Percentiles rank a stretch among this genome's conserved stretches.
Conservation (phyloP, 495 filamentous ascomycete species). For the Penicilliopsis zonata region DNA sequence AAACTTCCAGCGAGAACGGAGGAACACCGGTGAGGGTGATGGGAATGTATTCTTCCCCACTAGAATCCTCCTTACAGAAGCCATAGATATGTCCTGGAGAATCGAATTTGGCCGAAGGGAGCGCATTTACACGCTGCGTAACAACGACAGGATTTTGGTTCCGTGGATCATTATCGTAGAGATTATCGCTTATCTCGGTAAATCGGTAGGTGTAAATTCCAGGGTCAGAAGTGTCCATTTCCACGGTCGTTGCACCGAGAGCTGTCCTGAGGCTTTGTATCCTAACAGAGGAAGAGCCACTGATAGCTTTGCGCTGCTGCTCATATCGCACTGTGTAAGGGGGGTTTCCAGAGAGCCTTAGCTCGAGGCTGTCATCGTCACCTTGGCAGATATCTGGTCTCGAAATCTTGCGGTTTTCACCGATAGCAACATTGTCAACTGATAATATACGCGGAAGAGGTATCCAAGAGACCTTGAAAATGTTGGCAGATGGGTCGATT, state of each 20-base stretch:
- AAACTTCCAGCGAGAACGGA: constrained; percentile 80
- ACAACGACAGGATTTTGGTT: constrained; percentile 50
- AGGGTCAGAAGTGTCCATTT: constrained; percentile 71
- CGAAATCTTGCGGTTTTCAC: constrained; percentile 36
- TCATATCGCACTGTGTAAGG: constrained; percentile 79
- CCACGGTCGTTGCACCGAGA: constrained; percentile 57
- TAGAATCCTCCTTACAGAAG: constrained; percentile 78
- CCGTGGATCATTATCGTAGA: constrained; percentile 63
- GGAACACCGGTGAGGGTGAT: constrained; percentile 70
- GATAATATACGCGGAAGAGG: constrained; percentile 62
- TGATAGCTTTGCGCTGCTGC: constrained; percentile 50
- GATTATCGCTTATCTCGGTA: constrained; percentile 61
- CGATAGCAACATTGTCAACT: constrained; percentile 46
- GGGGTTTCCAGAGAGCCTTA: constrained; percentile 66
- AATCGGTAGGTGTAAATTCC: constrained; percentile 82
- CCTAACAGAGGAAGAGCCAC: constrained; percentile 46
- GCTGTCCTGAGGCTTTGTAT: constrained; percentile 60
- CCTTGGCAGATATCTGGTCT: constrained; percentile 88
- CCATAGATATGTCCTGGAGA: constrained; percentile 91
- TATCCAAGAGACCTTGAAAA: constrained; percentile 75
- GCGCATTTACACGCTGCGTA: constrained; percentile 68
- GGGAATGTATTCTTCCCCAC: constrained; percentile 72
- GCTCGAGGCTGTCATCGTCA: constrained; percentile 76
- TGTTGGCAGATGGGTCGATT: constrained; percentile 57
- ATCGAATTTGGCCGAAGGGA: constrained; percentile 66